phyloP scores from a whole-genome alignment of 1,284 basidiomycete species.

The Ganoderma resinaceum region DNA sequence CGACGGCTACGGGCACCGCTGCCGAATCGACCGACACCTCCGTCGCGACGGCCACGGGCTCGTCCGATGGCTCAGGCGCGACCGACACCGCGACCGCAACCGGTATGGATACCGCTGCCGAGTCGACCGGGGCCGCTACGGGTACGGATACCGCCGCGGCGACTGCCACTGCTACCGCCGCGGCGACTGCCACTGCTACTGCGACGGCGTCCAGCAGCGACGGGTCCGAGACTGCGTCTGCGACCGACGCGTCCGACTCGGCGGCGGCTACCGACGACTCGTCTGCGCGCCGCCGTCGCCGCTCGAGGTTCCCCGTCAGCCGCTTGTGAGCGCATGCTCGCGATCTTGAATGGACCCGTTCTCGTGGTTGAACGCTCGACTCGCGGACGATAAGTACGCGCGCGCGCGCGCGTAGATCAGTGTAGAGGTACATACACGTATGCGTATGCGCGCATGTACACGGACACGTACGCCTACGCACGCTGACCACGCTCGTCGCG shows the following conservation, averaged over 20 bases:
- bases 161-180: constrained; percentile 17
- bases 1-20: constrained; percentile 8
- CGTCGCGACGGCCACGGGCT: constrained; percentile 16
- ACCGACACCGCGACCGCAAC: constrained; percentile 1
- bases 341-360: neutral
- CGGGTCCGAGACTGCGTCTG: constrained; percentile 7
- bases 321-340: neutral
- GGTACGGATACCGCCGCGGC: no score
- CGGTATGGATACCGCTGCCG: constrained; percentile 9
- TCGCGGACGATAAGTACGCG: neutral
- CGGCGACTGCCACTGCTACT: constrained; percentile 14
- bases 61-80: constrained; percentile 17
- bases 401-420: neutral
- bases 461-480: neutral
- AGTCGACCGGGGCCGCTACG: constrained; percentile 11
- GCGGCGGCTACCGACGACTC: constrained; percentile 7
- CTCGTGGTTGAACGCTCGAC: neutral
- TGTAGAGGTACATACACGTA: neutral
- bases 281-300: constrained; percentile 8
- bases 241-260: constrained; percentile 5
- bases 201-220: constrained; percentile 6
- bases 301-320: neutral
- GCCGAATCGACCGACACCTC: constrained; percentile 2
- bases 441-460: neutral
- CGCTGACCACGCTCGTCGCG: neutral